Base-by-base conservation (phyloP, 2,329 filamentous ascomycete species). In the Trichoderma sp. region DNA sequence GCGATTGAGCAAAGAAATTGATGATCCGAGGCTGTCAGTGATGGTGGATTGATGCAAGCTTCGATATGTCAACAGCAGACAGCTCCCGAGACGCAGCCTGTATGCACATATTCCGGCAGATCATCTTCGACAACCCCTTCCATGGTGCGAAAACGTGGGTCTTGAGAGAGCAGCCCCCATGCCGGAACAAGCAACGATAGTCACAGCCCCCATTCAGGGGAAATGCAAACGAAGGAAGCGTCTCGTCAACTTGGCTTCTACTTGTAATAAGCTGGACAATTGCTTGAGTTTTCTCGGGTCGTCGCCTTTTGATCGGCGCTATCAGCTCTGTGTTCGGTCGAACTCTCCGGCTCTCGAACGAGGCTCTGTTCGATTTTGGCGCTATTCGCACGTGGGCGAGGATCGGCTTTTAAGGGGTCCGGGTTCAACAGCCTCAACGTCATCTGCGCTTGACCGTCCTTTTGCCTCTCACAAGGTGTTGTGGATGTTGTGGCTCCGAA, bases 341-440 rank as follows among this genome's bases (percentile, higher is more conserved):
- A n/a, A n/a, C n/a, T n/a, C n/a, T n/a, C n/a, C n/a, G n/a, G n/a
- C n/a, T n/a, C n/a, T n/a, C n/a, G n/a, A n/a, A n/a, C n/a, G n/a
- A n/a, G n/a, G n/a, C n/a, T n/a, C n/a, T n/a, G n/a, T 39, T 39
- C 34, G n/a, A 7, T 45, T 15, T 17, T 45, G 34, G 39, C 48
- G 24, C 48, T 30, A 21, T 14, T 17, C 43, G 24, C 59, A 62
- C 59, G 59, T 62, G 59, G 59, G 59, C 59, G 59, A 43, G 59
- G 19, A 41, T 21, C 24, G 52, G 44, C 24, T 24, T 62, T 24
- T 54, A 34, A 62, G 59, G 48, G 59, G 59, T 6, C 41, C 1
- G 30, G 24, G 7, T 19, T 24, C 39, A 12, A 44, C 50, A 62
- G 48, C n/a, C 26, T 44, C 24, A 54, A 45, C 48, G 59, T 54